Percentiles rank a stretch among this genome's conserved stretches.
Evolutionary conservation across 352 stramenopile species (phyloP).

Genomic region (Plasmopara viticola): DNA sequence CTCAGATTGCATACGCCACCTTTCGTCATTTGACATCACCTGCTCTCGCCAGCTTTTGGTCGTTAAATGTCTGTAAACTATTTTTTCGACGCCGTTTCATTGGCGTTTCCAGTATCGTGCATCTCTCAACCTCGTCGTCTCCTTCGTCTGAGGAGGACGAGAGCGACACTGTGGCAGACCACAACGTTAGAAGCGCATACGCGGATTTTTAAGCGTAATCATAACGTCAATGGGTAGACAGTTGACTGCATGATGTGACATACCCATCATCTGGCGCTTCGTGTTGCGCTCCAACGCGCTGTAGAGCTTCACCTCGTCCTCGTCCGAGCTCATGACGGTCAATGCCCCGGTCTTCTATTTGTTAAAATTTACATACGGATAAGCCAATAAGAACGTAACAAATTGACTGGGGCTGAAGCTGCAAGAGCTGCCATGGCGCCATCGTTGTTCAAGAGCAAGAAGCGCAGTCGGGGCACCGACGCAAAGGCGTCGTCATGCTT

Average conservation of each 20-base stretch:
- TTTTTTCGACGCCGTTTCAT: constrained; percentile 1
- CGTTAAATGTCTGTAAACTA: constrained; percentile 9
- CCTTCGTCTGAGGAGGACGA: constrained; percentile 39
- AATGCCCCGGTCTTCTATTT: constrained; percentile 8
- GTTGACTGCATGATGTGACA: constrained; percentile 6
- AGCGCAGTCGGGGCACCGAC: constrained; percentile 16
- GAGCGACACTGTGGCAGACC: constrained; percentile 27
- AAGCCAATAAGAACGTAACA: constrained; percentile 9
- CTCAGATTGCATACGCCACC: background rate
- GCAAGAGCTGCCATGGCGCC: constrained; percentile 15
- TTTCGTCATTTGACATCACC: constrained; percentile 6
- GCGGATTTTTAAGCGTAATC: background rate
- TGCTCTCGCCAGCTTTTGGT: constrained; percentile 16
- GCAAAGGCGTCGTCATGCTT: background rate
- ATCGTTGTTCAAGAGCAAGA: constrained; percentile 25
- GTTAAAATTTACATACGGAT: constrained; percentile 6
- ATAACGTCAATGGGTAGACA: background rate
- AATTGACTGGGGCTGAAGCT: constrained; percentile 25
- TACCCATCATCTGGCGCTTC: constrained; percentile 61
- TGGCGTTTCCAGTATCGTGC: constrained; percentile 13
- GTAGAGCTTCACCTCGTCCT: constrained; percentile 64
- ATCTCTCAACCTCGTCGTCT: constrained; percentile 20
- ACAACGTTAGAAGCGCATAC: constrained; percentile 3
- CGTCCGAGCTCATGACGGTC: constrained; percentile 36
- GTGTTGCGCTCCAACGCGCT: constrained; percentile 56